Base-by-base conservation (phyloP, 129 eudicot genomes). In the Deinandra increscens region DNA sequence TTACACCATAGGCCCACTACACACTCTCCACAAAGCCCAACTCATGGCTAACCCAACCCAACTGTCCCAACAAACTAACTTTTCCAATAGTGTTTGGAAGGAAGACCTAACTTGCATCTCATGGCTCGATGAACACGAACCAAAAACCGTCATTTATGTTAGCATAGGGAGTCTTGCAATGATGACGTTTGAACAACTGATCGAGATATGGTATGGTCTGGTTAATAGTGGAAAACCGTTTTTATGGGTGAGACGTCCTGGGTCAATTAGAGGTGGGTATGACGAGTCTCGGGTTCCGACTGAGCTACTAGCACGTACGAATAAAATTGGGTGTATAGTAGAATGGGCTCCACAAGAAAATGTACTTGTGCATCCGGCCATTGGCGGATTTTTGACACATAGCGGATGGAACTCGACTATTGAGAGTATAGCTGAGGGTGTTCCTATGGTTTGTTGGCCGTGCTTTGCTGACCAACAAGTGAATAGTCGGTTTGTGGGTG, bases 401-500 rank as follows among this genome's bases (percentile, higher is more conserved):
- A 80, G 83, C 43, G 95, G 91, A 7, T 88, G 91, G 91, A 88
- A 88, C 80, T 82, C 88, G 15, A 87, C 90, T 4, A 23, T 84
- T 0, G 95, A 87, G 79, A 84, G 95, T 67, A 68, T 87, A 33
- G 73, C 6, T 1, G 80, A 71, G 11, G 87, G 94, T 11, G 82
- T 87, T 64, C 94, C 89, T 2, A 87, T 87, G 94, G 55, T 82
- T n/a, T 84, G 89, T 54, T 81, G 89, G 94, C 89, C 94, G 0
- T 69, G 48, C 5, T 56, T 60, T 20, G 77, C 37, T 9, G 95
- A 87, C 71, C 95, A 87, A 60, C 87, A 72, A 29, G 80, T 87
- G 64, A 87, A 61, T 34, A 84, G 95, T 67, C 75, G 95, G 76
- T 84, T 81, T 68, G 89, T 81, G 18, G 72, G 59, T 4, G 84